Conservation (phyloP, 192 early-diverging fungal genomes). For the Haplosporangium gracile region DNA sequence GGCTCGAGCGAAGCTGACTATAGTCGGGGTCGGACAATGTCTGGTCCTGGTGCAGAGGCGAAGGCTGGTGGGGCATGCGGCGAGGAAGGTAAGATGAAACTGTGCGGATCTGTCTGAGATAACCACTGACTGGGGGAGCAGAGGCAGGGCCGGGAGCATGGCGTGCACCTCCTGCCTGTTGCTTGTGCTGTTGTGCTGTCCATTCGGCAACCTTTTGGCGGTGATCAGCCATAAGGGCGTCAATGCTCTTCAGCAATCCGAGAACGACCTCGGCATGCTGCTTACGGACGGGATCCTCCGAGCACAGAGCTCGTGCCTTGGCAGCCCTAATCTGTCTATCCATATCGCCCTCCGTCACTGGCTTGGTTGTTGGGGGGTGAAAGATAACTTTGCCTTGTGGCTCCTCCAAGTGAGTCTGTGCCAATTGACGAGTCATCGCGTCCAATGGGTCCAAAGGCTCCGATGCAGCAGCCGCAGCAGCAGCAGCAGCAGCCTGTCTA, state of each 20-base stretch:
- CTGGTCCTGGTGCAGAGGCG: slow-evolving; percentile 36
- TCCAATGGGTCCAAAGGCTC: slow-evolving; percentile 46
- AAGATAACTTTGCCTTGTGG: background rate
- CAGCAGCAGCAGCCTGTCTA: slow-evolving; percentile 45
- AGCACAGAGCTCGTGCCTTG: slow-evolving; percentile 40
- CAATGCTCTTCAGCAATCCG: slow-evolving; percentile 40
- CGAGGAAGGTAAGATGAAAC: slow-evolving; percentile 49
- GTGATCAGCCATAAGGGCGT: slow-evolving; percentile 34
- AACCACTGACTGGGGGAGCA: background rate
- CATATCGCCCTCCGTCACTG: slow-evolving; percentile 36
- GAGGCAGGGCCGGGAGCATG: background rate
- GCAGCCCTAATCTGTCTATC: slow-evolving; percentile 42
- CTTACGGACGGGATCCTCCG: slow-evolving; percentile 38
- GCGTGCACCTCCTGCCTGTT: background rate
- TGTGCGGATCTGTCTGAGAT: slow-evolving; percentile 45
- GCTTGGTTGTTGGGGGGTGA: slow-evolving; percentile 27
- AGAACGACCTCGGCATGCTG: slow-evolving; percentile 48
- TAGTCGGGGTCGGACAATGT: slow-evolving; percentile 19
- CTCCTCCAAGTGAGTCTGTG: slow-evolving; percentile 16
- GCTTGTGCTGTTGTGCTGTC: slow-evolving; percentile 11
- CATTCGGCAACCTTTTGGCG: slow-evolving; percentile 33
- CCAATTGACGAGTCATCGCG: slow-evolving; percentile 47
- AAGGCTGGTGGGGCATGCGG: slow-evolving; percentile 33
- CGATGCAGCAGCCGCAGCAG: slow-evolving; percentile 11
- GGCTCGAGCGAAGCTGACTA: slow-evolving; percentile 24